These are phyloP conservation scores for Penicillium riverlandense DNA, from an alignment of 495 filamentous ascomycete species.

Conservation along the genomic window DNA sequence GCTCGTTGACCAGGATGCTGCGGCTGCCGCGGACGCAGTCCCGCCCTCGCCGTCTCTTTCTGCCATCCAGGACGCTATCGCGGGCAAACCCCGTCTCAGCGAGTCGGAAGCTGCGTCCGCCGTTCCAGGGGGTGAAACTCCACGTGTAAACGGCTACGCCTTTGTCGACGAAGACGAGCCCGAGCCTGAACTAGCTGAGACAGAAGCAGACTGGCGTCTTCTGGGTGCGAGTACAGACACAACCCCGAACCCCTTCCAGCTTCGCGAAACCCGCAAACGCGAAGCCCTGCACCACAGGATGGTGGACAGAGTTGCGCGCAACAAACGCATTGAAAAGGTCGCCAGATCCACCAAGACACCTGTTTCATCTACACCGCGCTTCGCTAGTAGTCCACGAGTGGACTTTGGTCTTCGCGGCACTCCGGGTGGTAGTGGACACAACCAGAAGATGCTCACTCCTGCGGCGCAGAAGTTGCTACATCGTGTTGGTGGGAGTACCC, in stretches of 20 bases:
- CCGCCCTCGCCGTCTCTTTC: slow-evolving; percentile 78
- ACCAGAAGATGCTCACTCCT: slow-evolving; percentile 46
- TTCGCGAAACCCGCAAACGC: slow-evolving; percentile 65
- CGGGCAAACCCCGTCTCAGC: slow-evolving; percentile 57
- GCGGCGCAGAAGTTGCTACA: slow-evolving; percentile 74
- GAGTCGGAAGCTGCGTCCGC: slow-evolving; percentile 59
- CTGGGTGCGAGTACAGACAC: slow-evolving; percentile 51
- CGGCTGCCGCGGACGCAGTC: slow-evolving; percentile 28
- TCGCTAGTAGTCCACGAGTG: slow-evolving; percentile 65
- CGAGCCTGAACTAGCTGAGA: slow-evolving; percentile 12
- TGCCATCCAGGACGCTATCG: slow-evolving; percentile 79
- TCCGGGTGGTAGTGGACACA: slow-evolving; percentile 7
- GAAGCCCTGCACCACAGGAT: slow-evolving; percentile 84
- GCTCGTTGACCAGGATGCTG: slow-evolving; percentile 32
- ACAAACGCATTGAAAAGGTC: slow-evolving; percentile 53
- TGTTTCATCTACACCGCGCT: slow-evolving; percentile 59
- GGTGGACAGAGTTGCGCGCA: slow-evolving; percentile 77
- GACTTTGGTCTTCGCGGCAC: slow-evolving; percentile 50
- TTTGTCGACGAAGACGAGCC: slow-evolving; percentile 84
- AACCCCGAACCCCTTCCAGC: slow-evolving; percentile 74
- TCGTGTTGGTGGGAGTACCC: slow-evolving; percentile 49
- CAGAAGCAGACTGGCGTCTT: slow-evolving; percentile 21
- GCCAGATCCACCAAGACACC: slow-evolving; percentile 46
- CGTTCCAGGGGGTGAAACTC: slow-evolving; percentile 61
- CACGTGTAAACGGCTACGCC: slow-evolving; percentile 83